These are phyloP conservation scores for Talaromyces borbonicus DNA, from an alignment of 495 filamentous ascomycete species.

Conservation along the genomic window DNA sequence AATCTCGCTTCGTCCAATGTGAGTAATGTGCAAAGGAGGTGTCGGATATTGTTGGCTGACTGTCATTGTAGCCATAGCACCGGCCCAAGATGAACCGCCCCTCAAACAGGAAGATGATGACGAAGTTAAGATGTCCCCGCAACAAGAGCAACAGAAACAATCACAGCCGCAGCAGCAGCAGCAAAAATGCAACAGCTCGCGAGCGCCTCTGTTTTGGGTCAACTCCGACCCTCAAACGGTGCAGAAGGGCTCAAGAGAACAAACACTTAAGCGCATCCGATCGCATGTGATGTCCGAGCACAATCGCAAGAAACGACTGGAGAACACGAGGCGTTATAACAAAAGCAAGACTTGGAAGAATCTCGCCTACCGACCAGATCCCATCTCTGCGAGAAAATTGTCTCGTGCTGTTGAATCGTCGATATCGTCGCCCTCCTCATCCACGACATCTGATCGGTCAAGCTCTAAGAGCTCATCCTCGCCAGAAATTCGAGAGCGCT, in stretches of 20 bases:
- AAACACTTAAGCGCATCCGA: conserved; percentile 39
- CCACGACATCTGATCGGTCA: not conserved
- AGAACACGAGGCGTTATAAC: conserved; percentile 31
- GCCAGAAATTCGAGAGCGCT: not conserved
- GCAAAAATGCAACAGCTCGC: not conserved
- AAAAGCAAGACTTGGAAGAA: conserved; percentile 37
- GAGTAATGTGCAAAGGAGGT: not conserved
- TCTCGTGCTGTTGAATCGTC: not conserved
- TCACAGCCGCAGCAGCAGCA: not conserved
- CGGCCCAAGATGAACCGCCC: not conserved
- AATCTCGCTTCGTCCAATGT: not conserved
- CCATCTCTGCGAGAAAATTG: not conserved
- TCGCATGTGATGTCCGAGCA: conserved; percentile 44
- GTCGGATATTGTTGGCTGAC: not conserved
- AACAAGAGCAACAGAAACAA: no score
- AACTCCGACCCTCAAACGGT: conserved; percentile 33
- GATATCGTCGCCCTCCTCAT: conserved; percentile 1
- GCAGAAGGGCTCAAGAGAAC: conserved; percentile 29
- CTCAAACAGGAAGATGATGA: not conserved
- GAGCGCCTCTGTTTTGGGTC: conserved; percentile 39
- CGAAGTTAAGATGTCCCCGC: conserved; percentile 1
- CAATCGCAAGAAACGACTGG: conserved; percentile 39
- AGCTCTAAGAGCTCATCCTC: conserved; percentile 5
- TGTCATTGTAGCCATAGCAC: not conserved
- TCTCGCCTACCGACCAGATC: conserved; percentile 27